Percentiles rank a stretch among this genome's conserved stretches.
phyloP scores from a whole-genome alignment of 768 basidiomycete species.

The Suillus tomentosus region DNA sequence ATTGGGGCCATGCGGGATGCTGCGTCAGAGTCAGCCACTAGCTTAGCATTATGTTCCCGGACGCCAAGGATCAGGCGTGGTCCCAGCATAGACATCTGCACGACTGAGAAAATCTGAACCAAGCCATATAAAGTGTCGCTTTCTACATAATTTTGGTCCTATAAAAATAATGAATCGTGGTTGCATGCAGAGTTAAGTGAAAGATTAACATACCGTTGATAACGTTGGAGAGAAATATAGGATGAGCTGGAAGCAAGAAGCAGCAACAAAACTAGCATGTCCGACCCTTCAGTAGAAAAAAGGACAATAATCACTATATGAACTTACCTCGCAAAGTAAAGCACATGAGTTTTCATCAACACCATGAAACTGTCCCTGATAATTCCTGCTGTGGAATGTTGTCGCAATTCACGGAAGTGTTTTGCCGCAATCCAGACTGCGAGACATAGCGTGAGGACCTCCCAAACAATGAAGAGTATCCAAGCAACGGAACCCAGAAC shows the following conservation, averaged over 20 bases:
- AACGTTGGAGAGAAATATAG: neutral
- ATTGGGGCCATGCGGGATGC: no score
- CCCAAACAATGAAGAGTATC: neutral
- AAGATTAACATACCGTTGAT: neutral
- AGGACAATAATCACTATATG: neutral
- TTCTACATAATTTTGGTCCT: neutral
- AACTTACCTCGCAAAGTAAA: neutral
- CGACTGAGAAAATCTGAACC: no score
- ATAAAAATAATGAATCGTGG: neutral
- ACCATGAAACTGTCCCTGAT: neutral
- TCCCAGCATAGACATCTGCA: no score
- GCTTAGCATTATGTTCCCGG: no score
- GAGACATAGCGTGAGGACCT: neutral
- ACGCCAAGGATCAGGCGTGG: no score
- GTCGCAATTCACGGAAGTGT: neutral
- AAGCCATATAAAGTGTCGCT: no score
- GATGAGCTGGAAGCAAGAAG: neutral
- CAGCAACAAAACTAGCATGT: neutral
- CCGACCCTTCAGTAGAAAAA: neutral
- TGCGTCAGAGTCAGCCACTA: no score
- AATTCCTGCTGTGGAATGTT: neutral
- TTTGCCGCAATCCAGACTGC: neutral
- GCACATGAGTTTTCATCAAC: neutral
- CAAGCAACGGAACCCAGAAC: neutral
- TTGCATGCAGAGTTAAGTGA: neutral